These are phyloP conservation scores for Zea luxurians DNA, from an alignment of 176 grass and related monocot species.

Conservation along the genomic window DNA sequence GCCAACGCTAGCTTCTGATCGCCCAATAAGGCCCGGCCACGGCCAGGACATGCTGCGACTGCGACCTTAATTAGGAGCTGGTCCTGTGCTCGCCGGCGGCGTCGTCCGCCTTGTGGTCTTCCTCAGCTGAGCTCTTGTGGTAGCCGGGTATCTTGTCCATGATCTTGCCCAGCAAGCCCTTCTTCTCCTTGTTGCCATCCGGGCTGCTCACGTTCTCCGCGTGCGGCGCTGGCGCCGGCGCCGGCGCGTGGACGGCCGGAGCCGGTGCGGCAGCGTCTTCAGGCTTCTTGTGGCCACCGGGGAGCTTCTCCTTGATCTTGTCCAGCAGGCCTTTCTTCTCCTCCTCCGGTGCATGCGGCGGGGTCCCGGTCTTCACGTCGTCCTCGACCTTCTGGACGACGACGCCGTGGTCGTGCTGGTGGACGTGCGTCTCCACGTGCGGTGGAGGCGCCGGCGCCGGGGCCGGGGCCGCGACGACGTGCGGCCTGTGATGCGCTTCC, in stretches of 20 bases:
- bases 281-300: conserved; percentile 63
- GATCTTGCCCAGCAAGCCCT: conserved; percentile 89
- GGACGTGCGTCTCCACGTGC: background rate
- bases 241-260: background rate
- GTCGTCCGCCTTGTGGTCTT: conserved; percentile 39
- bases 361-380: conserved; percentile 27
- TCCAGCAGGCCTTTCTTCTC: conserved; percentile 92
- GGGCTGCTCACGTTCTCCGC: conserved; percentile 49
- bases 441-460: conserved; percentile 1
- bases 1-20: conserved; percentile 17
- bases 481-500: conserved; percentile 11
- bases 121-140: conserved; percentile 56
- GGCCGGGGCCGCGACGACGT: background rate
- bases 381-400: conserved; percentile 66
- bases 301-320: conserved; percentile 99
- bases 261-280: conserved; percentile 35
- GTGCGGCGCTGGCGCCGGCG: background rate
- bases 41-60: background rate
- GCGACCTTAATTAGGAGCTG: conserved; percentile 21
- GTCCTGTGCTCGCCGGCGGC: conserved; percentile 48
- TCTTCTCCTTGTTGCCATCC: conserved; percentile 81
- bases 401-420: conserved; percentile 47
- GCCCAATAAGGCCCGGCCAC: conserved; percentile 11
- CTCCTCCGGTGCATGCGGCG: conserved; percentile 34
- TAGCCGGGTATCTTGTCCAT: conserved; percentile 92